Percentiles rank a stretch among this genome's conserved stretches.
phyloP scores from a whole-genome alignment of 1,139 yeast genomes.

The Geotrichum australiense region DNA sequence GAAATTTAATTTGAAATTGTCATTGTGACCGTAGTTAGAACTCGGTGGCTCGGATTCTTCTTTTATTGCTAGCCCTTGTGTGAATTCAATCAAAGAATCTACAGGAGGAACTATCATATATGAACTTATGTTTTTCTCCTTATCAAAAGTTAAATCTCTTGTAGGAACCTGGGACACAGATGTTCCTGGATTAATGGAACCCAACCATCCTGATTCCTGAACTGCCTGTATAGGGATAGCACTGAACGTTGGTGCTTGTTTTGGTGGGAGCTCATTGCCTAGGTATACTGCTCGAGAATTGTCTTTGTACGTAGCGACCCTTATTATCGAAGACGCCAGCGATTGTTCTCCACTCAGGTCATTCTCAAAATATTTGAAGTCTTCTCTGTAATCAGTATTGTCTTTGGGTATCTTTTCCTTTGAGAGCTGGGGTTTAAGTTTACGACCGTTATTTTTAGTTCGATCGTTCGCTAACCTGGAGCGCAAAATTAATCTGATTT shows the following conservation, averaged over 20 bases:
- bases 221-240: not conserved
- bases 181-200: conserved; percentile 4
- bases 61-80: conserved; percentile 1
- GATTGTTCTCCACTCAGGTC: conserved; percentile 9
- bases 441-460: too few relatives aligned
- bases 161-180: conserved; percentile 2
- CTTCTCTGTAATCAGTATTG: conserved; percentile 10
- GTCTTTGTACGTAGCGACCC: conserved; percentile 3
- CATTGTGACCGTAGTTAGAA: not conserved
- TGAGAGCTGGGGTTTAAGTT: too few relatives aligned
- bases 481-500: not conserved
- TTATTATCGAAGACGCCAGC: conserved; percentile 11
- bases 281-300: not conserved
- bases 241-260: not conserved
- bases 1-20: not conserved
- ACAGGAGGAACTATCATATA: conserved; percentile 14
- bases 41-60: conserved; percentile 3
- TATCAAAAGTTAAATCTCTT: not conserved
- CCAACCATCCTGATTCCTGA: conserved; percentile 1
- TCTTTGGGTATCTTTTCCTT: conserved; percentile 17
- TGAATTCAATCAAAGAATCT: conserved; percentile 10
- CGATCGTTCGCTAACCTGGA: too few relatives aligned
- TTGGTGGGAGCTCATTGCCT: conserved; percentile 11
- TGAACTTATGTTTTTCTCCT: conserved; percentile 7
- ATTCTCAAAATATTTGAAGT: conserved; percentile 6